phyloP scores from a whole-genome alignment of 2,329 filamentous ascomycete genomes.

The Neonectria faginata region DNA sequence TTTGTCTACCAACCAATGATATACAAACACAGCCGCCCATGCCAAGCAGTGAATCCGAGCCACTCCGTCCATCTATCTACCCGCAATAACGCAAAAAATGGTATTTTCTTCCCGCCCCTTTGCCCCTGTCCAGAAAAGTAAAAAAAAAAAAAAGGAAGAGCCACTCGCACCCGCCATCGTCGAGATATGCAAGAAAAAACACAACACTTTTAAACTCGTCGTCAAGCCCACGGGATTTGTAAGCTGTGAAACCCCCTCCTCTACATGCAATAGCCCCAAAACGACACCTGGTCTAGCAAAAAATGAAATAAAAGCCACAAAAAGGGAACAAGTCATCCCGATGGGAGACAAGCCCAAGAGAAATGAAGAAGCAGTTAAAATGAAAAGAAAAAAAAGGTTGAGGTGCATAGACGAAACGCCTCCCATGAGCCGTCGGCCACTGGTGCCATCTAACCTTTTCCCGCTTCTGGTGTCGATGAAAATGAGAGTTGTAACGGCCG shows the following conservation, averaged over 20 bases:
- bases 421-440: slow-evolving; percentile 11
- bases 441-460: slow-evolving; percentile 8
- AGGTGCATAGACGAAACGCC: slow-evolving; percentile 23
- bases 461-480: slow-evolving; percentile 16
- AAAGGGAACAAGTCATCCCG: slow-evolving; percentile 7
- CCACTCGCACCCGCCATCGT: neutral
- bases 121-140: slow-evolving; percentile 2
- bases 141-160: neutral
- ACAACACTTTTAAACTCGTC: slow-evolving; percentile 7
- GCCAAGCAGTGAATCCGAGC: slow-evolving; percentile 17
- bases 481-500: slow-evolving; percentile 22
- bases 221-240: slow-evolving; percentile 5
- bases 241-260: slow-evolving; percentile 9
- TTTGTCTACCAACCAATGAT: slow-evolving; percentile 24
- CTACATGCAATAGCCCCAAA: slow-evolving; percentile 18
- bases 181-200: slow-evolving; percentile 9
- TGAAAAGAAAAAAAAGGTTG: slow-evolving; percentile 6
- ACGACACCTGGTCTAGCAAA: slow-evolving; percentile 6
- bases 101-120: slow-evolving; percentile 18
- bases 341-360: neutral
- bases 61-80: slow-evolving; percentile 25
- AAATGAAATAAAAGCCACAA: neutral
- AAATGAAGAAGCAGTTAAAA: slow-evolving; percentile 14
- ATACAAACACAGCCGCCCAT: slow-evolving; percentile 14
- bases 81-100: slow-evolving; percentile 24